phyloP scores from a whole-genome alignment of 2,329 filamentous ascomycete species.

The Rhexocercosporidium sp. region DNA sequence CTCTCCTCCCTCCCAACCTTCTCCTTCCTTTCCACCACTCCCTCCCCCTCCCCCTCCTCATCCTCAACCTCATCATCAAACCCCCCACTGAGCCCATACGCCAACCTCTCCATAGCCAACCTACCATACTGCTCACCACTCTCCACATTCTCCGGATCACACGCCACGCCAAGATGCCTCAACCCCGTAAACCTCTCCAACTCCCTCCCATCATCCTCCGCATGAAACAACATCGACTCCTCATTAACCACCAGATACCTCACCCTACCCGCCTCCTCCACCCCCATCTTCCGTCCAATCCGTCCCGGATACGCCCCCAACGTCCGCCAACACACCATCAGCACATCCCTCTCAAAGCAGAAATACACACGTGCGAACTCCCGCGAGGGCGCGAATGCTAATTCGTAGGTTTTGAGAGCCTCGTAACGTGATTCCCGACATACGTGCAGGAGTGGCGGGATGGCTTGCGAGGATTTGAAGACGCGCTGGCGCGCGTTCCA shows the following conservation, averaged over 20 bases:
- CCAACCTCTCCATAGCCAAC: constrained; percentile 10
- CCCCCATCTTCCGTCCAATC: constrained; percentile 14
- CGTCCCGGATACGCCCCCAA: constrained; percentile 13
- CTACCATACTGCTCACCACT: constrained; percentile 17
- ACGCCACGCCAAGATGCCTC: constrained; percentile 10
- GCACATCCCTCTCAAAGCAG: constrained; percentile 9
- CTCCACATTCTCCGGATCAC: constrained; percentile 13
- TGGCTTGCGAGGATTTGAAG: constrained; percentile 14
- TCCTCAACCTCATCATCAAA: background rate
- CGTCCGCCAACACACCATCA: constrained; percentile 8
- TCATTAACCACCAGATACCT: constrained; percentile 18
- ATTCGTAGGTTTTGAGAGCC: constrained; percentile 16
- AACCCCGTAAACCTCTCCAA: constrained; percentile 13
- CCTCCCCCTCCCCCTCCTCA: background rate
- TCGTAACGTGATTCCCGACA: constrained; percentile 16
- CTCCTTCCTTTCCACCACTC: background rate
- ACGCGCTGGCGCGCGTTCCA: constrained; percentile 11
- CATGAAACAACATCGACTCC: constrained; percentile 10
- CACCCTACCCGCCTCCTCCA: constrained; percentile 6
- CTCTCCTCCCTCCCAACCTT: background rate
- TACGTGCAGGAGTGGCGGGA: constrained; percentile 11
- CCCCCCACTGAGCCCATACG: background rate
- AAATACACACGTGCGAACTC: constrained; percentile 20
- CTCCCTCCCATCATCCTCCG: constrained; percentile 11
- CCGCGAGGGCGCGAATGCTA: constrained; percentile 15